Base-by-base conservation (phyloP, 2,329 filamentous ascomycete species). In the Xylariaceae sp. region DNA sequence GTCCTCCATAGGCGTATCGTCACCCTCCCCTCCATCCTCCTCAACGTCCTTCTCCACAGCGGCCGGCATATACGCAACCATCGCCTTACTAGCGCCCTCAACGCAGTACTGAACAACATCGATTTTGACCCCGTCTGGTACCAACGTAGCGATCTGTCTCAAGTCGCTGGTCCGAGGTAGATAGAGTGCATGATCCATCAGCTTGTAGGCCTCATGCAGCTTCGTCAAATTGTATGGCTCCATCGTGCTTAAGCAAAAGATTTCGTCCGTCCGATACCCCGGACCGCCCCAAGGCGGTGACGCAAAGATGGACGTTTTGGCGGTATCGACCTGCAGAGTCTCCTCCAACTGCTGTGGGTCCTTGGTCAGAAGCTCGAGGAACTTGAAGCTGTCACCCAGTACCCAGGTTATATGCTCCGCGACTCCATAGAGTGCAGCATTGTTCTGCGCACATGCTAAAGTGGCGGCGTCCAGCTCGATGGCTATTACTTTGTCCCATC, bases 31-130 rank as follows among this genome's bases (percentile, higher is more conserved):
- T 22, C 5, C 19, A 5, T 19, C 22, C 22, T 31, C 10, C 16
- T 17, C 16, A 34, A 14, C 42, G 11, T 36, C 18, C 16, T 51
- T 45, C 34, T 57, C 45, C 31, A 34, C 34, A 17, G 53, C 45
- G 5, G 65, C 66, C 7, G 81, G 80, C 18, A 86, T 73, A 61
- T 83, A 87, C 31, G 79, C 82, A n/a, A 84, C 82, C 69, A 87
- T 71, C 48, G 87, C 88, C 72, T 97, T 97, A 70, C 92, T 97
- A 6, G 89, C 89, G 12, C 91, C 90, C 62, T 88, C 80, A 74
- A 96, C 89, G 66, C 92, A 96, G 68, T 97, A 97, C 73, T 99
- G 94, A 45, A 89, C 83, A 22, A 93, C 85, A 42, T 87, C 83
- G 16, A 90, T 76, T 71, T 87, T 88, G 19, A 69, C 53, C 4